A percentile compares a stretch with the other conserved stretches of the same genome.
These are phyloP conservation scores for Cyberlindnera mississippiensis DNA, from an alignment of 805 yeast species.

Conservation along the genomic window DNA sequence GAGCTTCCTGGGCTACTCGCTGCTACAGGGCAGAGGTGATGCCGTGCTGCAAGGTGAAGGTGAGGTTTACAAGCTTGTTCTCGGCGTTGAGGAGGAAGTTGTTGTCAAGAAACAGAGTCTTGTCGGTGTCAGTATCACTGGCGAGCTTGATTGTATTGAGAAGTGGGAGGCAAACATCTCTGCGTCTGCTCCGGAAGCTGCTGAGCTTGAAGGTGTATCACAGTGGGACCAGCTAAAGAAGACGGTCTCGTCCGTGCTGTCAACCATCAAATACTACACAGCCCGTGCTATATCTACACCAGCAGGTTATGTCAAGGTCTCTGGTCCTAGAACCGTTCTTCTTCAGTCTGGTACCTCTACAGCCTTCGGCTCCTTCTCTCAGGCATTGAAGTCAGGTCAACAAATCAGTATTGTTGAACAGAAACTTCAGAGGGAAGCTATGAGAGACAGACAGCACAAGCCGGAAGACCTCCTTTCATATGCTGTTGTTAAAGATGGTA, in stretches of 20 bases:
- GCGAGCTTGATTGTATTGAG: slow-evolving; percentile 25
- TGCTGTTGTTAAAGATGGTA: slow-evolving; percentile 41
- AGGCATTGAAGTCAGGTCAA: slow-evolving; percentile 1
- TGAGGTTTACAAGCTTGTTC: slow-evolving; percentile 43
- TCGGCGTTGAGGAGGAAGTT: slow-evolving; percentile 44
- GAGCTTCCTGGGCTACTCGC: slow-evolving; percentile 38
- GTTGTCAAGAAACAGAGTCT: slow-evolving; percentile 43
- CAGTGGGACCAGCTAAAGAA: slow-evolving; percentile 1
- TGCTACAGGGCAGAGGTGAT: slow-evolving; percentile 55
- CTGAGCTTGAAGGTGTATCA: not conserved
- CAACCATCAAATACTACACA: not conserved
- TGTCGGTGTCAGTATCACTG: slow-evolving; percentile 48
- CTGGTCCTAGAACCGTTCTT: slow-evolving; percentile 42
- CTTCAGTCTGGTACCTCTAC: slow-evolving; percentile 17
- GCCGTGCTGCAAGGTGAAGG: slow-evolving; percentile 54
- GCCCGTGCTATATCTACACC: not conserved
- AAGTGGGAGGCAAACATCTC: too few species aligned
- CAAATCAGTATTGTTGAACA: slow-evolving; percentile 14
- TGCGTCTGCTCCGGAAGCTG: too few species aligned
- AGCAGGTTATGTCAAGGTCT: slow-evolving; percentile 39
- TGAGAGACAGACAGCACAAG: slow-evolving; percentile 5
- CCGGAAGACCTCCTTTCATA: slow-evolving; percentile 46
- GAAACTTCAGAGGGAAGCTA: slow-evolving; percentile 3
- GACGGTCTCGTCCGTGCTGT: not conserved
- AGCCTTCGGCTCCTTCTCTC: not conserved